Evolutionary conservation across 2,329 filamentous ascomycete genomes (phyloP).

Genomic region (Biscogniauxia sp.): DNA sequence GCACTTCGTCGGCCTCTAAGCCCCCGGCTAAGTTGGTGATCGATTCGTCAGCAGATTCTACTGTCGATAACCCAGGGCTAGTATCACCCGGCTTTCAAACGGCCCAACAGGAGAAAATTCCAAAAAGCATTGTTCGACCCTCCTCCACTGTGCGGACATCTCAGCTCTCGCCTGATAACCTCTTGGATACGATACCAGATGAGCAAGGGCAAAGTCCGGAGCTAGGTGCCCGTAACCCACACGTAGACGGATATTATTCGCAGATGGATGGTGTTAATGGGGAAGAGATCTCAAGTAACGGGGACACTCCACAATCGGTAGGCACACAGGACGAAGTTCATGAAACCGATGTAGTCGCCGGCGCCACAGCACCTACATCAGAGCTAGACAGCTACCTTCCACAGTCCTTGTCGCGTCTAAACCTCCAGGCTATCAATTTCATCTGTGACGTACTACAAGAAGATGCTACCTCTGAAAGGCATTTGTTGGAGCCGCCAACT

Average conservation of each 20-base stretch:
- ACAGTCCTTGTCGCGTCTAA: constrained; percentile 54
- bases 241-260: constrained; percentile 10
- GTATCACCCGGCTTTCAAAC: constrained; percentile 17
- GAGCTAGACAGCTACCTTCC: constrained; percentile 44
- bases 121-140: constrained; percentile 23
- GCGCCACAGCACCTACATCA: constrained; percentile 17
- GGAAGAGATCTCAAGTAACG: constrained; percentile 24
- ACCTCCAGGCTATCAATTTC: constrained; percentile 56
- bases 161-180: constrained; percentile 18
- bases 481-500: constrained; percentile 42
- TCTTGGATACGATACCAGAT: constrained; percentile 15
- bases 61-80: constrained; percentile 19
- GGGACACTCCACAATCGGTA: constrained; percentile 17
- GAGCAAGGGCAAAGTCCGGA: constrained; percentile 13
- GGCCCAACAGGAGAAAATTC: constrained; percentile 21
- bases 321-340: constrained; percentile 21
- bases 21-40: constrained; percentile 20
- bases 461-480: constrained; percentile 51
- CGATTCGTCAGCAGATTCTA: constrained; percentile 23
- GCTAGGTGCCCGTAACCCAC: constrained; percentile 8
- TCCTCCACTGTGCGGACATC: constrained; percentile 23
- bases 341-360: constrained; percentile 10
- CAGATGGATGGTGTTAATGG: constrained; percentile 22
- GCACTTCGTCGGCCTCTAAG: constrained; percentile 28
- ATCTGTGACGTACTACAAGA: constrained; percentile 59